These are phyloP conservation scores for Ambispora gerdemannii DNA, from an alignment of 192 early-diverging fungal genomes.

Conservation along the genomic window DNA sequence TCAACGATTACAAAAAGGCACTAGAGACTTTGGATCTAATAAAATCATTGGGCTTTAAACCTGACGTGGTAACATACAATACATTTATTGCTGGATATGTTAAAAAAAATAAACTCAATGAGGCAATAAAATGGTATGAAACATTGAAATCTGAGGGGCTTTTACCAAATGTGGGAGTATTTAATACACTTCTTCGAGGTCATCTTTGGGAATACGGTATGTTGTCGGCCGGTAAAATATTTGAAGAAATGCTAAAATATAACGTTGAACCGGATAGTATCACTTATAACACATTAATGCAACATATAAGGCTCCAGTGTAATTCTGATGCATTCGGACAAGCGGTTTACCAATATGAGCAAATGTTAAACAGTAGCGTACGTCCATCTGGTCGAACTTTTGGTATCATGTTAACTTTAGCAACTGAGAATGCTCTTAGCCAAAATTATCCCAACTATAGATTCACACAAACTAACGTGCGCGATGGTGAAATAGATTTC, in stretches of 20 bases:
- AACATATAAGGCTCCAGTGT: conserved; percentile 14
- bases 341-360: conserved; percentile 14
- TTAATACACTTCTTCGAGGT: conserved; percentile 20
- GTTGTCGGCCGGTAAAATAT: background rate
- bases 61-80: conserved; percentile 13
- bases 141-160: conserved; percentile 19
- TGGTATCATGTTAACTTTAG: background rate
- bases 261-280: conserved; percentile 9
- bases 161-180: conserved; percentile 15
- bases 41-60: background rate
- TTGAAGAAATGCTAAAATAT: conserved; percentile 3
- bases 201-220: conserved; percentile 13
- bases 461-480: background rate
- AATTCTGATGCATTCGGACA: conserved; percentile 14
- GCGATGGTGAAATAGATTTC: background rate
- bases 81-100: conserved; percentile 21
- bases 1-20: conserved; percentile 13
- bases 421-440: background rate
- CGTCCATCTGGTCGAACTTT: conserved; percentile 23
- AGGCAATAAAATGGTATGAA: conserved; percentile 7
- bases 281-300: conserved; percentile 26
- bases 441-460: too few species aligned
- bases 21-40: background rate
- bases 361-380: conserved; percentile 12
- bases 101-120: conserved; percentile 5